Evolutionary conservation across 2,329 filamentous ascomycete genomes (phyloP).

Genomic region (Exophiala lecanii-corni): DNA sequence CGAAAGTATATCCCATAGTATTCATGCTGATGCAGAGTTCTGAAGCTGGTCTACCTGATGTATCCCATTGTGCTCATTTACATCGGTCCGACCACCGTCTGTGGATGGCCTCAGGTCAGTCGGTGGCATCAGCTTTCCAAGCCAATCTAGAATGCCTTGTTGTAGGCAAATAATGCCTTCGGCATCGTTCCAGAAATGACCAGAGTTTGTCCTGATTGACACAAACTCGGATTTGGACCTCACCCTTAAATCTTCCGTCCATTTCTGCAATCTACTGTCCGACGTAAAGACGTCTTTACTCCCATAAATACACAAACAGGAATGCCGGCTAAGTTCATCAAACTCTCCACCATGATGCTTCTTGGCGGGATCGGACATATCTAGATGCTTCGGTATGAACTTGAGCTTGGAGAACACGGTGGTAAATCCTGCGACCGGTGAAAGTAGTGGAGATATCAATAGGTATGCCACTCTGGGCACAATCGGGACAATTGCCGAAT

Average conservation of each 20-base stretch:
- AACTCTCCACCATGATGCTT: constrained; percentile 50
- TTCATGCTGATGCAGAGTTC: too few species aligned
- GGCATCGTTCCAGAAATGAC: constrained; percentile 22
- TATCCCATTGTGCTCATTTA: too few species aligned
- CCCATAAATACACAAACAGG: constrained; percentile 58
- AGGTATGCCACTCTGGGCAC: constrained; percentile 43
- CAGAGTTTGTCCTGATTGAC: constrained; percentile 10
- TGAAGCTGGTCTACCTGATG: too few species aligned
- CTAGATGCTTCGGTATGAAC: constrained; percentile 36
- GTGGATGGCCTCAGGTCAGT: too few species aligned
- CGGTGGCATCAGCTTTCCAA: too few species aligned
- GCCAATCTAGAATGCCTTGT: constrained; percentile 16
- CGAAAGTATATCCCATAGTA: too few species aligned
- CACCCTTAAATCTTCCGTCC: constrained; percentile 54
- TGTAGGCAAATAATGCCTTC: constrained; percentile 11
- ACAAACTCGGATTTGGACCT: constrained; percentile 43
- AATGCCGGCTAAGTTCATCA: constrained; percentile 11
- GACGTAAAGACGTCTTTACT: constrained; percentile 70
- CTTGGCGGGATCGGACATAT: constrained; percentile 49
- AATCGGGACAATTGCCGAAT: constrained; percentile 15
- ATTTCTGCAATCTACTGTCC: constrained; percentile 58
- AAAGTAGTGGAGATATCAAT: constrained; percentile 61
- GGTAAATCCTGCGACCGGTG: constrained; percentile 54
- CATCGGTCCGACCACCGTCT: too few species aligned
- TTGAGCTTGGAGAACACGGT: constrained; percentile 54